These are phyloP conservation scores for Aureobasidium vineae DNA, from an alignment of 2,329 filamentous ascomycete genomes.

Conservation along the genomic window DNA sequence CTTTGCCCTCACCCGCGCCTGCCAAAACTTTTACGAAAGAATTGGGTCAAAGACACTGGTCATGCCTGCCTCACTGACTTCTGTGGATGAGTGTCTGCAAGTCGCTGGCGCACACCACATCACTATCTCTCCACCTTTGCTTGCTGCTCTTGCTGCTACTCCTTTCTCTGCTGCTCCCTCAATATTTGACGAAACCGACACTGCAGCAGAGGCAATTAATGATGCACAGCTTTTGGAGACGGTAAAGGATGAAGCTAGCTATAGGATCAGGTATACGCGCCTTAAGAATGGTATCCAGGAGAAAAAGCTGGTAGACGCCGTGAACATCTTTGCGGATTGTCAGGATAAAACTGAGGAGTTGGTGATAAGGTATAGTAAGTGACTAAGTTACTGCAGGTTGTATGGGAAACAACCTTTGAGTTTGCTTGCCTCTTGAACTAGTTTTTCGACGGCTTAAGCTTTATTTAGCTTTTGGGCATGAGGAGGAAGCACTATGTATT, in stretches of 20 bases:
- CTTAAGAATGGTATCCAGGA: slow-evolving; percentile 5
- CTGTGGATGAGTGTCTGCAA: slow-evolving; percentile 57
- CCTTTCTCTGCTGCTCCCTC: neutral
- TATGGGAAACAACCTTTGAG: neutral
- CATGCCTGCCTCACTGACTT: slow-evolving; percentile 58
- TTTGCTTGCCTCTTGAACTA: no score
- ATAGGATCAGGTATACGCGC: slow-evolving; percentile 21
- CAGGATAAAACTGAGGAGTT: slow-evolving; percentile 25
- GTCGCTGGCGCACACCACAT: slow-evolving; percentile 60
- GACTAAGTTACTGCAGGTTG: neutral
- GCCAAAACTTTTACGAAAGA: slow-evolving; percentile 54
- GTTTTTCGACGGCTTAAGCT: no score
- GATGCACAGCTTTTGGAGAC: neutral
- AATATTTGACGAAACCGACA: neutral
- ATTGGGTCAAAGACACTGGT: slow-evolving; percentile 48
- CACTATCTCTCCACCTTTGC: slow-evolving; percentile 56
- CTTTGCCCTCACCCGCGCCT: slow-evolving; percentile 52
- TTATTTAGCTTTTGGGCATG: no score
- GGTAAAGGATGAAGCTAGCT: slow-evolving; percentile 2
- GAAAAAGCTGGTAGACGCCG: slow-evolving; percentile 27
- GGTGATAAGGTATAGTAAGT: neutral
- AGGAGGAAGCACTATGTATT: no score
- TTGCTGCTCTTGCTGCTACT: slow-evolving; percentile 39
- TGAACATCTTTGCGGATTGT: slow-evolving; percentile 28
- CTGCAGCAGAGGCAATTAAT: neutral